Evolutionary conservation across 164 flowering plant species (phyloP), one percentile per base, ranked within the genome.

Genomic region (Umbilicus rupestris): DNA sequence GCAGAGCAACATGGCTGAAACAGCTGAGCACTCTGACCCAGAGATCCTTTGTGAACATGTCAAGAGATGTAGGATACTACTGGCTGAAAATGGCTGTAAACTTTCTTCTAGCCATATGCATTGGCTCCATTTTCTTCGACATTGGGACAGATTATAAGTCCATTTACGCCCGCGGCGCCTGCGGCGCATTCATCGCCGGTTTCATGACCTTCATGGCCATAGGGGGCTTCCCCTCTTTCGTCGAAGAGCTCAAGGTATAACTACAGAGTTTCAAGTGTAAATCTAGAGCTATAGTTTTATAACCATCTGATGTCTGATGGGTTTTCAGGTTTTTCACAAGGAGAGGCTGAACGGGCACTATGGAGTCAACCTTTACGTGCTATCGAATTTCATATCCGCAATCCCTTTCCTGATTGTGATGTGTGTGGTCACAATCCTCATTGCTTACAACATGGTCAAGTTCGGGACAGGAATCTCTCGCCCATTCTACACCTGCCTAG

Each of bases 301-400:
- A 6, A n/a, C 3, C 20, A 20, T n/a, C 6, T 49, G n/a, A 22
- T 49, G 26, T 49, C 6, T 17, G 3, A 22, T 22, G 14, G 10
- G 6, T 62, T 22, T 5, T 22, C 75, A 86, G 90, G 77, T 83
- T 4, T 84, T 83, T 39, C 63, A 81, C 47, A 20, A 71, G 44
- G 92, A 87, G 65, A 83, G 85, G 70, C 78, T 73, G 1, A 85
- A 77, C 58, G 86, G 89, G 15, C 80, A 87, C 60, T 87, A 83
- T 62, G 87, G 85, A 16, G 81, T 78, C 15, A 72, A 72, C 6
- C 84, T 81, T 22, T 86, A 66, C 50, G 77, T 80, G 28, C 30
- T 84, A 16, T 78, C 88, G 9, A 86, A 86, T 71, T 84, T 76
- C 78, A 41, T 84, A 12, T 82, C 91, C 24, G 76, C 86, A 0